These are phyloP conservation scores for Blastocystis sp. DNA, from an alignment of 352 stramenopile species.

Conservation along the genomic window DNA sequence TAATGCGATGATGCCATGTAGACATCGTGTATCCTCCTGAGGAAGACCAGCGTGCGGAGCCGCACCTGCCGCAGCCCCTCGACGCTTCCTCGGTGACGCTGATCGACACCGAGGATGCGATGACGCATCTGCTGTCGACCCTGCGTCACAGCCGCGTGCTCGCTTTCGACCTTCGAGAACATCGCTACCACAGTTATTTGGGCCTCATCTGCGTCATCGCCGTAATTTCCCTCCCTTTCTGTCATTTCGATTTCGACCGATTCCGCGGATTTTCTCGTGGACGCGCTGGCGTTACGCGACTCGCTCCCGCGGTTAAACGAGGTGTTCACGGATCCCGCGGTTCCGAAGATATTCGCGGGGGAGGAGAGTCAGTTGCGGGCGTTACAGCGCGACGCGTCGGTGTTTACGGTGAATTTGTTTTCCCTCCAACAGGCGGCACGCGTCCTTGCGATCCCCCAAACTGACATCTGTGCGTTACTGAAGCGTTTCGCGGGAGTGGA, in stretches of 20 bases:
- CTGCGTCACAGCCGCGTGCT: background rate
- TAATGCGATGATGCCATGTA: background rate
- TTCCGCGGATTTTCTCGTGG: background rate
- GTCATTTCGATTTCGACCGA: slow-evolving; percentile 29
- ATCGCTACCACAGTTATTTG: background rate
- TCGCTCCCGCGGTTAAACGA: background rate
- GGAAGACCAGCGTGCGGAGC: background rate
- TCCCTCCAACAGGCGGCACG: background rate
- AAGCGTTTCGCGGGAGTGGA: background rate
- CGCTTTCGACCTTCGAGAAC: slow-evolving; percentile 11
- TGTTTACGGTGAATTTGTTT: slow-evolving; percentile 35
- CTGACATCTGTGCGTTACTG: background rate
- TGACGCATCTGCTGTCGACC: background rate
- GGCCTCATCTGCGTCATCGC: slow-evolving; percentile 29
- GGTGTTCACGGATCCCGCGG: background rate
- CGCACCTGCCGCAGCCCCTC: background rate
- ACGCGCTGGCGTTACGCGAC: slow-evolving; percentile 3
- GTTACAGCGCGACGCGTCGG: background rate
- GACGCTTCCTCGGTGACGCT: background rate
- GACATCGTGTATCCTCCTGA: slow-evolving; percentile 9
- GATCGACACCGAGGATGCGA: background rate
- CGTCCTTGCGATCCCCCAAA: background rate
- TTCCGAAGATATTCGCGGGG: slow-evolving; percentile 7
- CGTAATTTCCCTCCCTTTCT: background rate
- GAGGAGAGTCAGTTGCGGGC: background rate